phyloP scores from a whole-genome alignment of 805 yeast genomes.

The Scheffersomyces coipomensis region DNA sequence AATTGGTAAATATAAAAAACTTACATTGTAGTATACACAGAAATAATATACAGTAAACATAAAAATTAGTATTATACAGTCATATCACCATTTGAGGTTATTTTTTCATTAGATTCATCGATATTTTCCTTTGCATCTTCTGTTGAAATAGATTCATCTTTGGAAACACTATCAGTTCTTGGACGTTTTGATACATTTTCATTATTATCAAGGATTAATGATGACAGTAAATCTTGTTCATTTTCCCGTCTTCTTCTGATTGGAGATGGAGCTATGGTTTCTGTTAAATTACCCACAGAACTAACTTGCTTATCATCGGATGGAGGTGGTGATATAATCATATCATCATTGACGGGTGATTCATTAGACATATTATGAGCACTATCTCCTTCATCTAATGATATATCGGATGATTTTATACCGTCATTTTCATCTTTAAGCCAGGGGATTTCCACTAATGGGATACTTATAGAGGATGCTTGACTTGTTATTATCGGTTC shows the following conservation, averaged over 20 bases:
- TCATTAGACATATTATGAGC: background rate
- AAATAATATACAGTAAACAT: too few relatives aligned
- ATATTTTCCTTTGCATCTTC: background rate
- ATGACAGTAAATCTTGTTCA: background rate
- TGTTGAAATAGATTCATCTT: too few relatives aligned
- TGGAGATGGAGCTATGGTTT: background rate
- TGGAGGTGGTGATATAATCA: background rate
- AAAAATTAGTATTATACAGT: too few relatives aligned
- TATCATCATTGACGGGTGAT: background rate
- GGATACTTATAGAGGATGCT: constrained; percentile 9
- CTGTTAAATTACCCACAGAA: background rate
- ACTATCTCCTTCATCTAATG: background rate
- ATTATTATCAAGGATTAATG: background rate
- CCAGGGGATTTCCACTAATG: constrained; percentile 30
- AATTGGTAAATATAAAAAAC: too few relatives aligned
- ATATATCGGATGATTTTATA: background rate
- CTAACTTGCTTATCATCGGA: background rate
- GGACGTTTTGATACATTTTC: background rate
- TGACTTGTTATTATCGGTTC: background rate
- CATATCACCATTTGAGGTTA: too few relatives aligned
- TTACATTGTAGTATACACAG: too few relatives aligned
- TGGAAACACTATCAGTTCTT: background rate
- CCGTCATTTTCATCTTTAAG: constrained; percentile 10
- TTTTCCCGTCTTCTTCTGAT: background rate
- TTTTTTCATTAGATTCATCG: background rate